Base-by-base conservation (phyloP, 192 early-diverging fungal species). In the Endogone sp. region DNA sequence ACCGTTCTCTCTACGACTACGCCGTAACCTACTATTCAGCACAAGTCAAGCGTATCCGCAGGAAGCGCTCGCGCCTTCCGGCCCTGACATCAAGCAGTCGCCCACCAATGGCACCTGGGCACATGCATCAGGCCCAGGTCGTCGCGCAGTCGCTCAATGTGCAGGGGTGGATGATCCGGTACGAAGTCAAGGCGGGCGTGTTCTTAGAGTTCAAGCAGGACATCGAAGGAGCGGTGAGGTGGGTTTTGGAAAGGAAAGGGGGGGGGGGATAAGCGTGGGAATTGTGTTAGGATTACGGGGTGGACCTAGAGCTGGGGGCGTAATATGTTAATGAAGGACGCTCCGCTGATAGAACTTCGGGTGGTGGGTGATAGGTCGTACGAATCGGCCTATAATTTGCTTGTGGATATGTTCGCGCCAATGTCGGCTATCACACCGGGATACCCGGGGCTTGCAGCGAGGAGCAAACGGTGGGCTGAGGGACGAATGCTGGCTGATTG, bases 1-100 rank as follows among this genome's bases (percentile, higher is more conserved):
- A 92, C 64, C 68, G 78, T 71, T 79, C 84, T 9, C 77, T 93
- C 8, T 87, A 85, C 55, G 93, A 94, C 70, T 71, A 84, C 26
- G 83, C 90, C 0, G 75, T 87, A 65, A 81, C 78, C 56, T 94
- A 93, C 70, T 96, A 93, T 78, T 85, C 86, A 56, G 89, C 95
- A 44, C 86, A 84, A 65, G 84, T 86, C 24, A 94, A 94, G 66
- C 73, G 88, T 10, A 64, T 90, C 54, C 88, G 88, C 67, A 89
- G 86, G 70, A 94, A 93, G 62, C 84, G 85, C 61, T 72, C 87
- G 0, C 86, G 82, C 58, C 68, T 94, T 29, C 81, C 89, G 16
- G 71, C 78, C 13, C 79, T 83, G 2, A 68, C 75, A 0, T 67
- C 77, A 9, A 63, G 72, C 9, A 29, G 77, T 54, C 67, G 71